phyloP scores from a whole-genome alignment of 2,329 filamentous ascomycete species.

The Neofusicoccum kwambonambiense region DNA sequence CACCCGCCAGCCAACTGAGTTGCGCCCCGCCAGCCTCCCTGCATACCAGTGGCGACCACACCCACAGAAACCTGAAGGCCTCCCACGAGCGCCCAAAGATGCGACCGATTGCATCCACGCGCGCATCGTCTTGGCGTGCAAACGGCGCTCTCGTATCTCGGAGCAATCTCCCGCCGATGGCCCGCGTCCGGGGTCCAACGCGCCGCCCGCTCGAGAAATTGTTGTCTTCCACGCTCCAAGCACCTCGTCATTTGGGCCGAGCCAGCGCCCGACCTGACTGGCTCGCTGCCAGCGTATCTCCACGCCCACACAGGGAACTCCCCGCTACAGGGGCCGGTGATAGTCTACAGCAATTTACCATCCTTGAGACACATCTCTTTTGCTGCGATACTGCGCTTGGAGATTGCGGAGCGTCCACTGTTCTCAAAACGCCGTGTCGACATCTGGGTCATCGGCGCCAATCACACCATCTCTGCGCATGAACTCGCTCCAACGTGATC shows the following conservation, averaged over 20 bases:
- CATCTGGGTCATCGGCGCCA: too few species aligned
- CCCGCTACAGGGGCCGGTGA: not conserved
- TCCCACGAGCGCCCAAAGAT: not conserved
- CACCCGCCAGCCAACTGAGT: not conserved
- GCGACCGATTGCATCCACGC: not conserved
- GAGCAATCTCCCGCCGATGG: conserved; percentile 13
- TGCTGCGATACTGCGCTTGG: too few species aligned
- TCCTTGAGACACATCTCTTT: not conserved
- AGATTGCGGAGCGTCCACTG: too few species aligned
- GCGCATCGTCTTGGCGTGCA: conserved; percentile 6
- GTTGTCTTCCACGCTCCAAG: not conserved
- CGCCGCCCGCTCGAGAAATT: not conserved
- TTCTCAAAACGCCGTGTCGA: too few species aligned
- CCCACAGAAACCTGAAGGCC: not conserved
- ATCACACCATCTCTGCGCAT: too few species aligned
- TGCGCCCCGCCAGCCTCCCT: not conserved
- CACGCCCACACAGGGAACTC: not conserved
- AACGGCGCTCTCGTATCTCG: conserved; percentile 5
- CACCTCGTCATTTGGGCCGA: not conserved
- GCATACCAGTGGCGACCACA: conserved; percentile 6
- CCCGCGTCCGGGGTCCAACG: not conserved
- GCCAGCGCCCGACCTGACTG: not conserved
- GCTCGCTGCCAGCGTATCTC: not conserved
- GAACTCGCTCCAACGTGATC: too few species aligned
- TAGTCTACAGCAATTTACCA: not conserved